Evolutionary conservation across 345 rosid species (phyloP), one percentile per base, ranked within the genome.

Genomic region (Cardamine resedifolia): DNA sequence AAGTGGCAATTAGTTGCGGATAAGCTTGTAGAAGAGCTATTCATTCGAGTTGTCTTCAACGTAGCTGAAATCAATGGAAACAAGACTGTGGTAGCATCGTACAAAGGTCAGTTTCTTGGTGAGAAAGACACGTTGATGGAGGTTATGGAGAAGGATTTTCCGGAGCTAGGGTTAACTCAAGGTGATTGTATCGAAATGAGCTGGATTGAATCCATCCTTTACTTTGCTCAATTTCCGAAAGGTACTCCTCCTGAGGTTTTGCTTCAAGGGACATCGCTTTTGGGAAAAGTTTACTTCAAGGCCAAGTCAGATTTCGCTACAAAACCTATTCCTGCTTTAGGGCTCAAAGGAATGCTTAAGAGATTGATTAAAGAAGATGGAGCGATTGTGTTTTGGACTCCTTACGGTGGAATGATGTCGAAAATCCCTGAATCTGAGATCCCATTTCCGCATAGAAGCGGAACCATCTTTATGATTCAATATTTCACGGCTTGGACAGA

Each of bases 361-460:
- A 83, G 79, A 49, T 14, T 87, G 6, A 5, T 81, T 4, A 20
- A 82, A 58, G 91, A 84, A 43, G 93, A 85, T 0, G 10, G 11
- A 1, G 83, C 96, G 0, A 12, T 84, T 45, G 76, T 79, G 84
- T 78, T 83, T 57, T 86, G 83, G 88, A 87, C 73, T 18, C 94
- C 96, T 4, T 88, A 79, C 47, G 94, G 97, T 1, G 97, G 96
- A 39, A 82, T 71, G 87, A 88, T 84, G 90, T 68, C 74, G 20
- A 73, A 63, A 20, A 86, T 90, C 56, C 31, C 82, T 0, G 94
- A 78, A 27, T 79, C 86, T 0, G 76, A 60, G 3, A 84, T 72
- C 6, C 88, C 92, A 0, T 89, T 84, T 68, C 96, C 90, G 1
- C 96, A 87, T 62, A 47, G 92, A 38, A 77, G 53, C 1, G 91